phyloP scores from a whole-genome alignment of 768 basidiomycete genomes.

The Serendipita sp. region DNA sequence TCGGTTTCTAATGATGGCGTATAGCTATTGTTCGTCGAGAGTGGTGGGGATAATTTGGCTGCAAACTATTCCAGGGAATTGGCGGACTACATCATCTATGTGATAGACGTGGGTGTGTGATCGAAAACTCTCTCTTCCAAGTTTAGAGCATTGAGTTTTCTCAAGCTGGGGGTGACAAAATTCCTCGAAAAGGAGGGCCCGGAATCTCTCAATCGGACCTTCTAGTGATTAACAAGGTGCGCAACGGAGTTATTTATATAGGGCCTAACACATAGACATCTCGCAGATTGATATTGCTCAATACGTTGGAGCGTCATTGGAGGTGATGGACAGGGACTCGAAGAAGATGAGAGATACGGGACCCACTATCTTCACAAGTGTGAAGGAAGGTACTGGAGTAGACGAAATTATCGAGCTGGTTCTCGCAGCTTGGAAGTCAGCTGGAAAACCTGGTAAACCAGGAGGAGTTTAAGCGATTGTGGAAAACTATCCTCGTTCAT shows the following conservation, averaged over 20 bases:
- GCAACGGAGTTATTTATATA: slow-evolving; percentile 5
- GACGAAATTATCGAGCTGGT: slow-evolving; percentile 70
- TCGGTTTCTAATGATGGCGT: not conserved
- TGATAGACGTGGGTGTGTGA: slow-evolving; percentile 61
- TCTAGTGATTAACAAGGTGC: slow-evolving; percentile 86
- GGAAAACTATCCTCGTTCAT: too few relatives aligned
- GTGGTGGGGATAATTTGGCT: slow-evolving; percentile 92
- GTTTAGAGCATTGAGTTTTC: not conserved
- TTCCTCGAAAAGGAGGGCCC: slow-evolving; percentile 94
- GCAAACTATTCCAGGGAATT: slow-evolving; percentile 94
- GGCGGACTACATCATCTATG: slow-evolving; percentile 94
- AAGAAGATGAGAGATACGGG: slow-evolving; percentile 89
- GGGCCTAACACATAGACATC: not conserved
- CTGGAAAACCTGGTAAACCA: slow-evolving; percentile 53
- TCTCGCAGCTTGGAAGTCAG: slow-evolving; percentile 74
- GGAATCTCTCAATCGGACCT: slow-evolving; percentile 95
- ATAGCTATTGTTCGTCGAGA: slow-evolving; percentile 77
- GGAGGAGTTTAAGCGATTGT: slow-evolving; percentile 21
- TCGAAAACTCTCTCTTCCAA: not conserved
- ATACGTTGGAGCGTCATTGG: slow-evolving; percentile 81
- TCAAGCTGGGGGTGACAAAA: slow-evolving; percentile 75
- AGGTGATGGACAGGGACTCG: slow-evolving; percentile 88
- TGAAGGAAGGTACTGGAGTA: slow-evolving; percentile 64
- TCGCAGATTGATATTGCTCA: slow-evolving; percentile 81
- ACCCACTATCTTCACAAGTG: slow-evolving; percentile 80